Conservation (phyloP, 2,329 filamentous ascomycete species). For the Botrytis sinoallii region DNA sequence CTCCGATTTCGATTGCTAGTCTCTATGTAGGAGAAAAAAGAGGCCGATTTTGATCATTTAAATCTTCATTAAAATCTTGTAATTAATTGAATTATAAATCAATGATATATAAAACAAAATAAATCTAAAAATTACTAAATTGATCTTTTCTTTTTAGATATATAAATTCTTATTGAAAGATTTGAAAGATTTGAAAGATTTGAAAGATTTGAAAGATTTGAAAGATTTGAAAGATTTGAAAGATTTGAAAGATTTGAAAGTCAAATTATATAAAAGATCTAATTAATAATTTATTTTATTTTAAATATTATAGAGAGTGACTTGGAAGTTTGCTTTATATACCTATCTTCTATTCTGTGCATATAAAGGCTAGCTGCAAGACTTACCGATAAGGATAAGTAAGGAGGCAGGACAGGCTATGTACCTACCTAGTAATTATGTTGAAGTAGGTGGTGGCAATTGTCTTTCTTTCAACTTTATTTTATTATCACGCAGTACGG, state of each 20-base stretch:
- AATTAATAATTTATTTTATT: neutral
- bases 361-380: neutral
- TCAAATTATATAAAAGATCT: neutral
- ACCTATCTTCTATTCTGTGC: neutral
- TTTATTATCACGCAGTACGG: neutral
- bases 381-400: neutral
- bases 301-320: neutral
- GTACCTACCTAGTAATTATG: neutral
- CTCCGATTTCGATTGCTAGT: neutral
- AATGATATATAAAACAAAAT: too few species aligned
- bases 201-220: too few species aligned
- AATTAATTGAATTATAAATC: too few species aligned
- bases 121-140: too few species aligned
- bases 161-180: too few species aligned
- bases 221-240: too few species aligned
- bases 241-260: too few species aligned
- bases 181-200: too few species aligned
- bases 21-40: too few species aligned
- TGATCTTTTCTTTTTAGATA: too few species aligned
- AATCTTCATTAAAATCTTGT: too few species aligned
- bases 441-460: constrained; percentile 21
- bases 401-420: neutral
- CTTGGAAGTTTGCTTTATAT: neutral
- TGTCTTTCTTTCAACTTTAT: neutral
- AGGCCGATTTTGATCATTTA: too few species aligned